Percentiles rank a stretch among this genome's conserved stretches.
Conservation (phyloP, 2,329 filamentous ascomycete species). For the Polychaeton citri region DNA sequence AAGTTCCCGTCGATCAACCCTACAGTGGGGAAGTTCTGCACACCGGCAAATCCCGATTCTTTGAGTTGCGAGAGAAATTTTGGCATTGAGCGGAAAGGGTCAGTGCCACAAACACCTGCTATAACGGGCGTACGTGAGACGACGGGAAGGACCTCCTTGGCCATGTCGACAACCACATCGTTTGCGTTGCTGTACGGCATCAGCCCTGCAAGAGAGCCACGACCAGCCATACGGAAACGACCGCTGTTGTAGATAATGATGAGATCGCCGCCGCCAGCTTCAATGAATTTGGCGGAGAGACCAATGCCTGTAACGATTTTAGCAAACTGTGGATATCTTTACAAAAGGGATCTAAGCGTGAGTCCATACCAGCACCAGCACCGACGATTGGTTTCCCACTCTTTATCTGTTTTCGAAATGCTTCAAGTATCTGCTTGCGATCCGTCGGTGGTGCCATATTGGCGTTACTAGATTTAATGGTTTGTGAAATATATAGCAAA, state of each 20-base stretch:
- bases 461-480: no score
- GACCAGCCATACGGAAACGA: constrained; percentile 59
- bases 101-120: constrained; percentile 57
- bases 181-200: constrained; percentile 64
- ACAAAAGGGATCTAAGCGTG: no score
- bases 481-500: no score
- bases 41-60: constrained; percentile 51
- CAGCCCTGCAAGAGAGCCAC: constrained; percentile 53
- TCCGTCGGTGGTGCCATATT: constrained; percentile 45
- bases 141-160: constrained; percentile 52
- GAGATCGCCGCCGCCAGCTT: constrained; percentile 53
- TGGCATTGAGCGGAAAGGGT: constrained; percentile 52
- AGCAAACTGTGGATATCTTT: neutral
- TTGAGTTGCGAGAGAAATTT: constrained; percentile 47
- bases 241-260: constrained; percentile 64
- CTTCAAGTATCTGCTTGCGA: constrained; percentile 41
- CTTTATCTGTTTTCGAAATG: constrained; percentile 41
- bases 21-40: constrained; percentile 64
- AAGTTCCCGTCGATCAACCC: constrained; percentile 58
- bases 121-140: constrained; percentile 52
- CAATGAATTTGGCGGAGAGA: constrained; percentile 57
- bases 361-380: constrained; percentile 48
- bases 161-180: constrained; percentile 57
- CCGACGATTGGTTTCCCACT: constrained; percentile 49
- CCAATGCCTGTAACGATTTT: constrained; percentile 41